Conservation (phyloP, 306 rosid genomes). For the Alnus rubra region DNA sequence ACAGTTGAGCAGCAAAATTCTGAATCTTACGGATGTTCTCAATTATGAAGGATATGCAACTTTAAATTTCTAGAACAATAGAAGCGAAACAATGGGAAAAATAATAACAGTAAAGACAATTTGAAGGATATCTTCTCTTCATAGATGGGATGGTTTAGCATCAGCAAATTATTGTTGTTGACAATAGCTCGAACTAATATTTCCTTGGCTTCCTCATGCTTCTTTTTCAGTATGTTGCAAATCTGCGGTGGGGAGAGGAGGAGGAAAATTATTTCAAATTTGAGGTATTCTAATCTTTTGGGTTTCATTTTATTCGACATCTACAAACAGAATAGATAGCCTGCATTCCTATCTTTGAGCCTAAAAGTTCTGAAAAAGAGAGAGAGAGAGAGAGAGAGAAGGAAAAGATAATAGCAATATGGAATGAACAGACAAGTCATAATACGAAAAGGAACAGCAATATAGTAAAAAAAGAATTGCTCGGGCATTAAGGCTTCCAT, state of each 20-base stretch:
- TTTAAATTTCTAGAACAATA: slow-evolving; percentile 6
- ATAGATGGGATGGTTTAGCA: slow-evolving; percentile 88
- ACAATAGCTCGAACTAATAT: slow-evolving; percentile 73
- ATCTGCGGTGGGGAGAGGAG: slow-evolving; percentile 57
- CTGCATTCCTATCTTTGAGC: neutral
- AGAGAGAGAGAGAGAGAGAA: neutral
- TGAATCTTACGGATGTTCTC: slow-evolving; percentile 69
- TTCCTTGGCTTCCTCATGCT: slow-evolving; percentile 84
- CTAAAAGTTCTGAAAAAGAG: neutral
- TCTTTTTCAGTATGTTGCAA: slow-evolving; percentile 81
- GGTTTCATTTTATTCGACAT: neutral
- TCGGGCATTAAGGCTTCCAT: neutral
- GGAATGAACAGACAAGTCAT: neutral
- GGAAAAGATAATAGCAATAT: neutral
- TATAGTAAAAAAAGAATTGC: neutral
- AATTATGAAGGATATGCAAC: slow-evolving; percentile 45
- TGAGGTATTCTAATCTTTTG: neutral
- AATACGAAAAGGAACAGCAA: neutral
- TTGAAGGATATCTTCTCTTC: slow-evolving; percentile 84
- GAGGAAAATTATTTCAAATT: neutral
- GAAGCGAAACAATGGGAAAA: slow-evolving; percentile 4
- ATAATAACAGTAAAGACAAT: slow-evolving; percentile 15
- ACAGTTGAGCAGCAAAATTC: slow-evolving; percentile 62
- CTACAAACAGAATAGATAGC: neutral
- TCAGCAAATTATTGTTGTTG: slow-evolving; percentile 72